Evolutionary conservation across 2,329 filamentous ascomycete genomes (phyloP), one percentile per base, ranked within the genome.

Genomic region (Ascochyta pisi): DNA sequence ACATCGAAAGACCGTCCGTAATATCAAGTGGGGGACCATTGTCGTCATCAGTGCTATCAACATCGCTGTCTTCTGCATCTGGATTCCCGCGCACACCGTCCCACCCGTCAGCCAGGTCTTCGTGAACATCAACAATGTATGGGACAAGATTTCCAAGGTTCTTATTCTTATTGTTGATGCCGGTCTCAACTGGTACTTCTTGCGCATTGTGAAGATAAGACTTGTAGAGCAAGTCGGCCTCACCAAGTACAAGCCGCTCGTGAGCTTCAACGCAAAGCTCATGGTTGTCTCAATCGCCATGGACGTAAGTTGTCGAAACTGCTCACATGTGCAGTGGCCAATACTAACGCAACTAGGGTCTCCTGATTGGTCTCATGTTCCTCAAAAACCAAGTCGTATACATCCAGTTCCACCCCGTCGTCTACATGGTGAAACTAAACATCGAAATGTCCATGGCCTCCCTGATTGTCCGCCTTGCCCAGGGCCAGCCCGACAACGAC

Each of bases 141-240:
- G 82, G 83, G 83, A 85, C 46, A 78, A 82, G 23, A 70, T 78
- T 24, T 82, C 82, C 13, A 85, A 85, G 58, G 74, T 79, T 1
- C 71, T 85, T 3, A 83, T 84, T 57, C 66, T 83, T 3, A 44
- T 83, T 1, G 74, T 84, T 6, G 83, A 85, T 53, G 80, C 76
- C 1, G 68, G 63, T 0, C 75, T 85, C n/a, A 85, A 85, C 54
- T 79, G 74, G 66, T 83, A 82, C 59, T 85, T 85, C 61, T 71
- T 85, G 3, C 63, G 62, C 13, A 77, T 70, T 4, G 77, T 80
- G 22, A 73, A 75, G 52, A 61, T 64, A 8, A 67, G 74, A 4
- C 70, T 81, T 2, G 69, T 80, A 2, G 55, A 67, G 7, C 68
- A 75, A 52, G 66, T 73, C 45, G 77, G 77, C 0, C 65, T 79